Percentiles rank a stretch among this genome's conserved stretches.
Evolutionary conservation across 257 asterid genomes (phyloP).

Genomic region (Solanum pimpinellifolium): DNA sequence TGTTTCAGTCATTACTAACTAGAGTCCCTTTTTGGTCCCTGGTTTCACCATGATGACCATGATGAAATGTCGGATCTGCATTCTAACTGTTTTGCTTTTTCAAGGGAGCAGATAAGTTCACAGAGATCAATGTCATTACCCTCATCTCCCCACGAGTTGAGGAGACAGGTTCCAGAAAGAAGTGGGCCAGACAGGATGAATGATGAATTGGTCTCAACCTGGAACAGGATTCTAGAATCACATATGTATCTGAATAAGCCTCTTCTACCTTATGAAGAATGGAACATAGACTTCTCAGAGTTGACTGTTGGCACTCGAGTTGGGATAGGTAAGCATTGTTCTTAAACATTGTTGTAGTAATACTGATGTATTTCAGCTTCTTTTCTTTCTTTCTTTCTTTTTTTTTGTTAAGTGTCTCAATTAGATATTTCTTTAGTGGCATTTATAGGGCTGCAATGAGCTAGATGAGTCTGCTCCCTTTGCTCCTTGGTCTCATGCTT

Average conservation of each 20-base stretch:
- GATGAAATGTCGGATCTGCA: constrained; percentile 17
- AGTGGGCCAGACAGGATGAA: constrained; percentile 16
- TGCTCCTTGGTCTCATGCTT: not conserved
- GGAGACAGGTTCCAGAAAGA: constrained; percentile 36
- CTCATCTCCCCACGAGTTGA: constrained; percentile 84
- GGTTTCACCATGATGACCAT: constrained; percentile 12
- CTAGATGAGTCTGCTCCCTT: not conserved
- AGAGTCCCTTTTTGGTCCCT: constrained; percentile 6
- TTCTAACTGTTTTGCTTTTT: constrained; percentile 17
- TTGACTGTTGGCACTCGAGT: constrained; percentile 84
- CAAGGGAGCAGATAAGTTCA: constrained; percentile 20
- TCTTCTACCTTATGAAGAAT: constrained; percentile 76
- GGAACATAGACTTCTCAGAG: constrained; percentile 92
- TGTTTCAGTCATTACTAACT: not conserved
- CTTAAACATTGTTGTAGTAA: not conserved
- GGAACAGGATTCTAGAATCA: constrained; percentile 76
- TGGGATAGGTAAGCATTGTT: constrained; percentile 70
- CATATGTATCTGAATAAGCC: constrained; percentile 74
- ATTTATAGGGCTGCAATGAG: not conserved
- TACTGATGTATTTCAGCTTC: not conserved
- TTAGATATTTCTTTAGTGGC: not conserved
- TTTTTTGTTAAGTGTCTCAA: not conserved
- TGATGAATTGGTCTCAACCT: constrained; percentile 65
- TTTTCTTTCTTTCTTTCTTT: not conserved
- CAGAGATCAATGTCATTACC: constrained; percentile 75